Evolutionary conservation across 2,329 filamentous ascomycete species (phyloP).

Genomic region (Septoria linicola): DNA sequence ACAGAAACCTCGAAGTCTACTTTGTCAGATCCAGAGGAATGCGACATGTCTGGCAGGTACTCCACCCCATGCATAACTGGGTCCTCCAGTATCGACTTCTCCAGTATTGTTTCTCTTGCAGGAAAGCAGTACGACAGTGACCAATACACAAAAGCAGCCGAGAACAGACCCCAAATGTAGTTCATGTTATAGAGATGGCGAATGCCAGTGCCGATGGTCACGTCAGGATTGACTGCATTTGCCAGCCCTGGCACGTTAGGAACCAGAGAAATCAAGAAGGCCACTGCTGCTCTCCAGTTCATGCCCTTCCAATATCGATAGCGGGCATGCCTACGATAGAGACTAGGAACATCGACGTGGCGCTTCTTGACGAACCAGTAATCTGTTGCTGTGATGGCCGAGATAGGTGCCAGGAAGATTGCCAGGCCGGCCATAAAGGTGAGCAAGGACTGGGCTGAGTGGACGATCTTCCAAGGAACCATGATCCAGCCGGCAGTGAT

Average conservation of each 20-base stretch:
- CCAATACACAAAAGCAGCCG: conserved; percentile 57
- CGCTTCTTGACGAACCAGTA: conserved; percentile 56
- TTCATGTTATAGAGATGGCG: conserved; percentile 61
- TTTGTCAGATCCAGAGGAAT: conserved; percentile 13
- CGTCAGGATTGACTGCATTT: conserved; percentile 42
- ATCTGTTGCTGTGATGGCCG: conserved; percentile 56
- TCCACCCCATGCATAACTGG: conserved; percentile 25
- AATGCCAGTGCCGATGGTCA: conserved; percentile 49
- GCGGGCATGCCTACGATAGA: conserved; percentile 52
- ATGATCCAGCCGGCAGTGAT: conserved; percentile 55
- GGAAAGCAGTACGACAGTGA: conserved; percentile 51
- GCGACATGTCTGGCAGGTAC: conserved; percentile 11
- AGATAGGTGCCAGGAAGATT: conserved; percentile 65
- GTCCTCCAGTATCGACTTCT: conserved; percentile 29
- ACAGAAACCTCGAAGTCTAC: conserved; percentile 17
- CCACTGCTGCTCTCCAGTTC: conserved; percentile 61
- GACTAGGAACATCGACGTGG: conserved; percentile 49
- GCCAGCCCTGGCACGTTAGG: conserved; percentile 58
- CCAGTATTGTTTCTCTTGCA: conserved; percentile 51
- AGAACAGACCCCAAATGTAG: conserved; percentile 63
- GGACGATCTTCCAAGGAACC: conserved; percentile 61
- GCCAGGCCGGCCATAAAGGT: conserved; percentile 61
- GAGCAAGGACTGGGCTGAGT: conserved; percentile 58
- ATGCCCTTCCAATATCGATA: conserved; percentile 54
- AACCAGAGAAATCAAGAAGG: conserved; percentile 57